Percentiles rank a stretch among this genome's conserved stretches.
Conservation (phyloP, 345 rosid species). For the Syzygium aromaticum region DNA sequence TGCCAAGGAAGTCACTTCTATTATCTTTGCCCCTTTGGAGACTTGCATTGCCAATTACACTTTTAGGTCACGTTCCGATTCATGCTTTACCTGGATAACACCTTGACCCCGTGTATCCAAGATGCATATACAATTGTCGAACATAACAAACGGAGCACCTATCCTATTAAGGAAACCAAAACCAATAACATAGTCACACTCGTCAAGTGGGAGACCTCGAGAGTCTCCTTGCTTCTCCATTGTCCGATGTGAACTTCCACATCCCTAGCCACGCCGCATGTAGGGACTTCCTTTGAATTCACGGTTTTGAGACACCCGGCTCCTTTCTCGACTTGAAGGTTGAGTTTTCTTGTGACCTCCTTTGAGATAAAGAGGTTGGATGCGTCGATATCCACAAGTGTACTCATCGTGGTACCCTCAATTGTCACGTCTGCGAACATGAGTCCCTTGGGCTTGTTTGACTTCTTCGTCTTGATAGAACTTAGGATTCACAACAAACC, state of each 20-base stretch:
- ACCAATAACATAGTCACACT: background rate
- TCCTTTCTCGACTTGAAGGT: background rate
- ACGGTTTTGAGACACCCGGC: rapidly evolving
- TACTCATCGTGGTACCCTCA: background rate
- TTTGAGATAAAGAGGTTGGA: background rate
- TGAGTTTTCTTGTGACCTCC: background rate
- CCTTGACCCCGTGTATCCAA: background rate
- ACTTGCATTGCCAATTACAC: background rate
- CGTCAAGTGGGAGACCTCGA: background rate
- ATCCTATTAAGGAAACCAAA: background rate
- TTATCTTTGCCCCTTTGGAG: background rate
- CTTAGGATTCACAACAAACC: background rate
- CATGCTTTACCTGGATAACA: background rate
- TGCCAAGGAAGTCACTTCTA: background rate
- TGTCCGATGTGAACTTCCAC: background rate
- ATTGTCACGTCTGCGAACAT: background rate
- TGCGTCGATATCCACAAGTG: background rate
- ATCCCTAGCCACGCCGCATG: background rate
- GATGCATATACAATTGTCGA: background rate
- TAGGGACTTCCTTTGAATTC: background rate
- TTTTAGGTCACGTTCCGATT: background rate
- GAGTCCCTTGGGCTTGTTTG: background rate
- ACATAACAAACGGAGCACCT: background rate
- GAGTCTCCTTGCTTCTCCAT: background rate
- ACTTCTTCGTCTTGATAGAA: background rate